These are phyloP conservation scores for Globisporangium perplexum DNA, from an alignment of 352 stramenopile species.

Conservation along the genomic window DNA sequence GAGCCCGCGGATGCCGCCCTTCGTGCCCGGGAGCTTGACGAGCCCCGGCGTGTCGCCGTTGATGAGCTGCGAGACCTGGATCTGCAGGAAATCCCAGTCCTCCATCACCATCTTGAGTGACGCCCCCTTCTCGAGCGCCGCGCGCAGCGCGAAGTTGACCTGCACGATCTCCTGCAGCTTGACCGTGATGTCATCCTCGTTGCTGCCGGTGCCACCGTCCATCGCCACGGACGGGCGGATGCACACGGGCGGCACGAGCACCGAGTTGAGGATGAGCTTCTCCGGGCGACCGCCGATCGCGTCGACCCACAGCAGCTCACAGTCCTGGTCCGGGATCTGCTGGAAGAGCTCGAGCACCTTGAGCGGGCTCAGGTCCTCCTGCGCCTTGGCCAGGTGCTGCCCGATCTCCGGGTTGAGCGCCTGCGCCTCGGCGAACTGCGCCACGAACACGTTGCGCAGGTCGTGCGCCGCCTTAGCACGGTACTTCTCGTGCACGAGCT, in stretches of 20 bases:
- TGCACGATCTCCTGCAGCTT: slow-evolving; percentile 99
- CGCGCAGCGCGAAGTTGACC: slow-evolving; percentile 95
- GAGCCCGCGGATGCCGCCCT: slow-evolving; percentile 95
- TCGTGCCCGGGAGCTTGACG: slow-evolving; percentile 89
- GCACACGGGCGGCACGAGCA: slow-evolving; percentile 98
- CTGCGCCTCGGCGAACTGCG: slow-evolving; percentile 74
- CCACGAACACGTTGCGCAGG: slow-evolving; percentile 80
- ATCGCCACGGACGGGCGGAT: slow-evolving; percentile 98
- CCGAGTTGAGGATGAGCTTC: slow-evolving; percentile 96
- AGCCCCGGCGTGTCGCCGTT: slow-evolving; percentile 98
- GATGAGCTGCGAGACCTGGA: slow-evolving; percentile 97
- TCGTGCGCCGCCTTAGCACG: slow-evolving; percentile 86
- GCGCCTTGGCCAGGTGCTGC: slow-evolving; percentile 78
- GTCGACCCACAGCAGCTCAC: slow-evolving; percentile 97
- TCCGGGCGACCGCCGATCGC: slow-evolving; percentile 92
- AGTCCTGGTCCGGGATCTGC: slow-evolving; percentile 97
- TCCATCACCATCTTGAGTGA: slow-evolving; percentile 99
- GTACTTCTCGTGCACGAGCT: slow-evolving; percentile 98
- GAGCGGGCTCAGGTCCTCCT: slow-evolving; percentile 89
- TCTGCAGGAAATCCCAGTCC: slow-evolving; percentile 99
- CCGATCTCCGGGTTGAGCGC: slow-evolving; percentile 82
- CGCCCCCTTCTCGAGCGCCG: slow-evolving; percentile 92
- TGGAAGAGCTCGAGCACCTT: slow-evolving; percentile 94
- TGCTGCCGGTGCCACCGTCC: slow-evolving; percentile 93
- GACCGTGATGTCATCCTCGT: slow-evolving; percentile 98